Evolutionary conservation across 148 eudicot genomes (phyloP), one percentile per base, ranked within the genome.

Genomic region (Rhododendron griersonianum): DNA sequence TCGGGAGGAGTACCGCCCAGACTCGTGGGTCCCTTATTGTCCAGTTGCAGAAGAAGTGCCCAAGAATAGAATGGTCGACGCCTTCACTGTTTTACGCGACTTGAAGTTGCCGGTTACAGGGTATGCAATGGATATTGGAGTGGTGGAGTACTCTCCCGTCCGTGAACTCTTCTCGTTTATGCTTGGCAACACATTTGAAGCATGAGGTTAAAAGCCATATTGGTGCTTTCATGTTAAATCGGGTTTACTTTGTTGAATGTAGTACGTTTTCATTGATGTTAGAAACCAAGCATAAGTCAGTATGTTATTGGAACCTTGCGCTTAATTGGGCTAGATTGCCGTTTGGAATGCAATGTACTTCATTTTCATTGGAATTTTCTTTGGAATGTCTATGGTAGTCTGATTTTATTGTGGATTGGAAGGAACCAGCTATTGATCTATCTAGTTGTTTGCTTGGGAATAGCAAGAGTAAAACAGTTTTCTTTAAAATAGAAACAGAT

Each of bases 101-200:
- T 86, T 96, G 92, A 96, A 96, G 93, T 84, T 96, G 91, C 98
- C 95, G 0, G 93, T 96, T 47, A 50, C 78, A 82, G 98, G 98
- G 67, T 94, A 93, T 85, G 98, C 91, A 2, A 91, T 95, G 83
- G 89, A 87, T 80, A 87, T 87, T 67, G 89, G 89, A 51, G 19
- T 87, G 80, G 89, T 87, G 13, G 89, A 87, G 84, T 87, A 78
- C 81, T 84, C 86, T 11, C 89, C 89, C 2, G 84, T 87, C 25
- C 89, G 89, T 53, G 89, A 87, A 44, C 55, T 79, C 33, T 87
- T 87, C 81, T 84, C 89, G 1, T 87, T 80, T 81, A 74, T 81
- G 86, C 90, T 96, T 80, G 98, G 98, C 82, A 89, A 86, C 84
- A 79, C 92, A 41, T 41, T 90, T 81, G 95, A 94, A 71, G 90